Conservation (phyloP, 2,329 filamentous ascomycete species). For the Microascus cirrosus region DNA sequence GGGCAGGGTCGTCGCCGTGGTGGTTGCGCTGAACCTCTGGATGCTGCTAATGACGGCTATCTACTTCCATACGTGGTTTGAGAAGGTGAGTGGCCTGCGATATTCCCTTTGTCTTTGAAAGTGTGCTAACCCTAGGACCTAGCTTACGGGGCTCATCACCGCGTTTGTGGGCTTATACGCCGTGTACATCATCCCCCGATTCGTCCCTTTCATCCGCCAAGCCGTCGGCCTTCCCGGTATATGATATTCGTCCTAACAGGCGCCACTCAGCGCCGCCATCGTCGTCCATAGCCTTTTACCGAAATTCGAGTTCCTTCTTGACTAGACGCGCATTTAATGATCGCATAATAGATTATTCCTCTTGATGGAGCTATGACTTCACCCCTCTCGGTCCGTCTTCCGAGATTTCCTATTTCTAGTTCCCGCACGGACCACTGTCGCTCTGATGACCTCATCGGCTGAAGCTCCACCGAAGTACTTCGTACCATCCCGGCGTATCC, state of each 20-base stretch:
- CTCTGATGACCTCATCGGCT: slow-evolving; percentile 1
- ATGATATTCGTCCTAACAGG: slow-evolving; percentile 15
- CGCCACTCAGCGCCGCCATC: neutral
- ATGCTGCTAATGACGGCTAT: slow-evolving; percentile 98
- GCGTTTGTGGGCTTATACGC: slow-evolving; percentile 33
- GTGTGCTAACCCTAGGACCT: neutral
- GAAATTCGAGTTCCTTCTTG: neutral
- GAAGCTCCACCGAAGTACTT: neutral
- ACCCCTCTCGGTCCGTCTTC: neutral
- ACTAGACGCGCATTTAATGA: neutral
- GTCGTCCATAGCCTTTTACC: neutral
- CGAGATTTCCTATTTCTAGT: neutral
- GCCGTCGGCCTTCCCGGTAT: slow-evolving; percentile 40
- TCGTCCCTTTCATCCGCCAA: slow-evolving; percentile 31
- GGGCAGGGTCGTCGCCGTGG: slow-evolving; percentile 44
- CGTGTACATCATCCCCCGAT: slow-evolving; percentile 40
- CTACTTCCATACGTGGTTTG: slow-evolving; percentile 97
- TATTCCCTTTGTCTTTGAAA: neutral
- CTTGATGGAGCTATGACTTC: neutral
- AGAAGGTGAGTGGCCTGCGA: slow-evolving; percentile 55
- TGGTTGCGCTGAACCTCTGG: slow-evolving; percentile 71
- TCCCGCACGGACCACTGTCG: neutral
- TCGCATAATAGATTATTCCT: neutral
- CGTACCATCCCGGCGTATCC: neutral
- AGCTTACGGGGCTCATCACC: slow-evolving; percentile 43